Conservation (phyloP, 2,329 filamentous ascomycete species). For the Karstenula rhodostoma region DNA sequence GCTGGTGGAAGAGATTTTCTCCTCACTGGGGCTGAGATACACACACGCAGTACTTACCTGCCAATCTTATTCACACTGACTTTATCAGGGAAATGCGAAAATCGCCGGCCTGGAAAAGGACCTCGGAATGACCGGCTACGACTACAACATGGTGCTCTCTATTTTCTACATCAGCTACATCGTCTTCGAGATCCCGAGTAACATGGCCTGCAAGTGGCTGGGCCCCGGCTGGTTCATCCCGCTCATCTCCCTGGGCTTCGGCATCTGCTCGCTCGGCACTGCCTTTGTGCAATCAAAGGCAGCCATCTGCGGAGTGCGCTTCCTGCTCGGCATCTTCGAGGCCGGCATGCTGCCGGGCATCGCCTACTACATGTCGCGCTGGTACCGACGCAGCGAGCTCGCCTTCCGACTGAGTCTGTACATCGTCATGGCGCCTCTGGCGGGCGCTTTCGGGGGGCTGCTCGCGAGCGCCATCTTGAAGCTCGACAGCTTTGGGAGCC, state of each 20-base stretch:
- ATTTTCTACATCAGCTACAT: conserved; percentile 79
- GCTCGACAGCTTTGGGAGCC: conserved; percentile 64
- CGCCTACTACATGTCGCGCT: conserved; percentile 75
- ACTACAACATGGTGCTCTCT: conserved; percentile 74
- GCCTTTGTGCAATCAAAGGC: conserved; percentile 68
- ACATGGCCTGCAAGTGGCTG: conserved; percentile 73
- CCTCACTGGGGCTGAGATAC: too few relatives aligned
- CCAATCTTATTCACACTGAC: too few relatives aligned
- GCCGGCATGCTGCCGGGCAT: conserved; percentile 78
- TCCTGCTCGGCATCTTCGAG: conserved; percentile 72
- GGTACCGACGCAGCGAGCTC: conserved; percentile 75
- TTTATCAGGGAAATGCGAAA: conserved; percentile 65
- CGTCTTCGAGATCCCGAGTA: conserved; percentile 65
- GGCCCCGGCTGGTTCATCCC: conserved; percentile 78
- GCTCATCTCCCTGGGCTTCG: conserved; percentile 67
- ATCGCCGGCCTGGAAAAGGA: conserved; percentile 71
- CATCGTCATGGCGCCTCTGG: conserved; percentile 74
- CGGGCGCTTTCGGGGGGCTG: conserved; percentile 75
- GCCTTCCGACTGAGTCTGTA: conserved; percentile 73
- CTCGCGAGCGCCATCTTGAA: conserved; percentile 69
- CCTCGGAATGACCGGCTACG: conserved; percentile 66
- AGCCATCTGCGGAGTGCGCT: conserved; percentile 67
- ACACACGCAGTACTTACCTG: too few relatives aligned
- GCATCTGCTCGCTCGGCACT: conserved; percentile 68
- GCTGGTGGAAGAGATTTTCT: too few relatives aligned